Evolutionary conservation across 2,329 filamentous ascomycete species (phyloP).

Genomic region (Cladophialophora immunda): DNA sequence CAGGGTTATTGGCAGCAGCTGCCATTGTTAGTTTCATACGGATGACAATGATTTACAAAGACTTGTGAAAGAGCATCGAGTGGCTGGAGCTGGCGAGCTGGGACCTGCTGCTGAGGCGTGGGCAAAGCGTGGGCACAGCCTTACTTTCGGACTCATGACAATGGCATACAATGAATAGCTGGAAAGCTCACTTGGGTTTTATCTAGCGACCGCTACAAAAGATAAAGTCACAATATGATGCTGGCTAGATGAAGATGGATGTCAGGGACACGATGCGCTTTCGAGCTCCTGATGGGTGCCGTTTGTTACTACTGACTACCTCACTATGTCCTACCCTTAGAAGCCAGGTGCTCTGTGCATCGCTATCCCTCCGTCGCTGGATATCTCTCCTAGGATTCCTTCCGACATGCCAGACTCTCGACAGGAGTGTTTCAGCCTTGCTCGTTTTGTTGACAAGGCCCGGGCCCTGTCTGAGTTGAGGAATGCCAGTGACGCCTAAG

Average conservation of each 20-base stretch:
- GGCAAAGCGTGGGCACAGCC: not conserved
- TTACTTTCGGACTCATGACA: not conserved
- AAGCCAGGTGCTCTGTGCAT: not conserved
- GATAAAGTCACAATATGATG: not conserved
- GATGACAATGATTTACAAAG: not conserved
- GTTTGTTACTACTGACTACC: not conserved
- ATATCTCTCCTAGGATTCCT: not conserved
- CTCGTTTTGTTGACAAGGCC: not conserved
- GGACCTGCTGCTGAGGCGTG: not conserved
- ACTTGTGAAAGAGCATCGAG: not conserved
- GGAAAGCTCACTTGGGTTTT: not conserved
- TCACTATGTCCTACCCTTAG: not conserved
- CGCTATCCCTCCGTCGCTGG: not conserved
- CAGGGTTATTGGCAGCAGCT: not conserved
- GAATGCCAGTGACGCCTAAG: not conserved
- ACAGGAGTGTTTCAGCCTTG: not conserved
- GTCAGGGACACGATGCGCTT: not conserved
- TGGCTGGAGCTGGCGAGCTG: not conserved
- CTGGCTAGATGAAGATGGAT: not conserved
- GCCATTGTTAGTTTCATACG: not conserved
- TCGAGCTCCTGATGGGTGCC: not conserved
- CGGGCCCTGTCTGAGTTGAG: not conserved
- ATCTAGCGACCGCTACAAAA: not conserved
- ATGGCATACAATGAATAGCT: not conserved
- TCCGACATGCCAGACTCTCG: not conserved